phyloP scores from a whole-genome alignment of 345 rosid genomes.

The Linum trigynum region DNA sequence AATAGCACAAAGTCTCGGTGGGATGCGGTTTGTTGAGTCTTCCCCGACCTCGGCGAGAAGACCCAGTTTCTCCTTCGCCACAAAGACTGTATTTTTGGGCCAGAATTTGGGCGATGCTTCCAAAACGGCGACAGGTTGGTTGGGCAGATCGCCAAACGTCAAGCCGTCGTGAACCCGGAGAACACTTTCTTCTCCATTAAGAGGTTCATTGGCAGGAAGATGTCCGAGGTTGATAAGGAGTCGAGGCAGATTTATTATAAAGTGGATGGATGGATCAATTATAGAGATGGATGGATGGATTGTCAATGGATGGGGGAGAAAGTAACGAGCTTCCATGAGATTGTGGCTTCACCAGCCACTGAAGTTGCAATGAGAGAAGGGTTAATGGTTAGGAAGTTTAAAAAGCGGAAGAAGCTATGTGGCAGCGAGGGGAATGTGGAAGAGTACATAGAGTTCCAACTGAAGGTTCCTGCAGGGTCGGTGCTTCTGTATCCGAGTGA shows the following conservation, averaged over 20 bases:
- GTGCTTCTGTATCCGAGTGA: constrained; percentile 57
- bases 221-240: not conserved
- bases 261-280: constrained; percentile 14
- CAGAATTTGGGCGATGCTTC: too few species aligned
- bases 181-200: not conserved
- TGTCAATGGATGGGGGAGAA: too few species aligned
- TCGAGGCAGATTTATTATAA: not conserved
- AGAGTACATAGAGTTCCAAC: constrained; percentile 48
- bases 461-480: constrained; percentile 52
- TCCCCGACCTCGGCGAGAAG: too few species aligned
- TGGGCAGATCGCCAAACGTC: not conserved
- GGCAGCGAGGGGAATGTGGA: constrained; percentile 22
- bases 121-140: not conserved
- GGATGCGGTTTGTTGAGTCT: too few species aligned
- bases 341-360: constrained; percentile 31
- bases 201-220: not conserved
- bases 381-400: constrained; percentile 46
- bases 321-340: constrained; percentile 27
- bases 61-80: too few species aligned
- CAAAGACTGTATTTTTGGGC: too few species aligned
- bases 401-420: constrained; percentile 8
- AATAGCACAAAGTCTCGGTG: too few species aligned
- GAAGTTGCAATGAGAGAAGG: constrained; percentile 44
- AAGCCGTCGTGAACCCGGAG: not conserved
- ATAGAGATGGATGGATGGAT: too few species aligned